Percentiles rank a stretch among this genome's conserved stretches.
Conservation (phyloP, 495 filamentous ascomycete species). For the Halenospora varia region DNA sequence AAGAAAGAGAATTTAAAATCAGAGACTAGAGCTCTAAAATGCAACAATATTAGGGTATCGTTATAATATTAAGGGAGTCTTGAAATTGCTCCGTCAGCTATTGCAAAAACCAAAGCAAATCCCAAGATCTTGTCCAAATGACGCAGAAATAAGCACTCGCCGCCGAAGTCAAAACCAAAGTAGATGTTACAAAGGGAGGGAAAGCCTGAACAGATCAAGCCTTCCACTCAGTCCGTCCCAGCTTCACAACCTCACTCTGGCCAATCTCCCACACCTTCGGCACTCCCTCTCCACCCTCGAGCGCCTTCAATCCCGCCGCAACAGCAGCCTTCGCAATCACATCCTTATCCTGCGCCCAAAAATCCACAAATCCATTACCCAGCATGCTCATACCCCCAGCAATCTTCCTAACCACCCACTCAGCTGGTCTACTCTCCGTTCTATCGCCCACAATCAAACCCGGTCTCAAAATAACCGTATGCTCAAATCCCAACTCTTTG, state of each 20-base stretch:
- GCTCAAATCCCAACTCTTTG: slow-evolving; percentile 61
- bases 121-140: too few relatives aligned
- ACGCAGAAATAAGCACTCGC: too few relatives aligned
- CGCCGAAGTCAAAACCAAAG: slow-evolving; percentile 15
- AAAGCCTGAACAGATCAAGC: slow-evolving; percentile 20
- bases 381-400: slow-evolving; percentile 45
- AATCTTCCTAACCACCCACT: slow-evolving; percentile 44
- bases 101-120: too few relatives aligned
- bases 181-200: neutral
- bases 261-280: slow-evolving; percentile 29
- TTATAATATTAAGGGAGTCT: too few relatives aligned
- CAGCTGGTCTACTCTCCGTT: slow-evolving; percentile 47
- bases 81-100: too few relatives aligned
- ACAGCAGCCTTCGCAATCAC: slow-evolving; percentile 65
- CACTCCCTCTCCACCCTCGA: slow-evolving; percentile 8
- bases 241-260: slow-evolving; percentile 30
- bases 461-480: slow-evolving; percentile 61
- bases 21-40: too few relatives aligned
- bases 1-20: too few relatives aligned
- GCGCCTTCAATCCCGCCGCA: slow-evolving; percentile 33
- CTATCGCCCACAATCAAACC: slow-evolving; percentile 62
- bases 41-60: too few relatives aligned
- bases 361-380: slow-evolving; percentile 50
- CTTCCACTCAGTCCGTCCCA: slow-evolving; percentile 38
- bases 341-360: slow-evolving; percentile 66